Conservation (phyloP, 2,329 filamentous ascomycete genomes). For the Microsporum audouinii region DNA sequence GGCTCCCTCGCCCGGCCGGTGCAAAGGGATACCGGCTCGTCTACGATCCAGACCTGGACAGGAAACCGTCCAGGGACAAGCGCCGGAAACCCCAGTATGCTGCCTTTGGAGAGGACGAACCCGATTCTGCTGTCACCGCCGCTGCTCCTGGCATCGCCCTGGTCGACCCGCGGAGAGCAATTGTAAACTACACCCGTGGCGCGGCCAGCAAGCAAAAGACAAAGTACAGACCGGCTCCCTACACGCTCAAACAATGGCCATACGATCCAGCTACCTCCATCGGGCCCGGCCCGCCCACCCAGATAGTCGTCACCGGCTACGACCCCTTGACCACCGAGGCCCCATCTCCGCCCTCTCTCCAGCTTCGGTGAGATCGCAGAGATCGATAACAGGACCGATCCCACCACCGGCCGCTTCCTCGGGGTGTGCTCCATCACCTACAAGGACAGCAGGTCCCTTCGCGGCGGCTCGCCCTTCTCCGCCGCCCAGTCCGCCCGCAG, state of each 20-base stretch:
- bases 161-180: slow-evolving; percentile 68
- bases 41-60: slow-evolving; percentile 54
- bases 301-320: slow-evolving; percentile 91
- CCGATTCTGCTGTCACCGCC: slow-evolving; percentile 41
- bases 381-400: slow-evolving; percentile 89
- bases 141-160: slow-evolving; percentile 43
- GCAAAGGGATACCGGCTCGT: slow-evolving; percentile 47
- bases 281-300: slow-evolving; percentile 76
- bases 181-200: slow-evolving; percentile 50
- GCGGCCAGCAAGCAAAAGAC: slow-evolving; percentile 55
- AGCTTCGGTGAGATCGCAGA: slow-evolving; percentile 79
- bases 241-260: slow-evolving; percentile 67
- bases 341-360: slow-evolving; percentile 59
- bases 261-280: slow-evolving; percentile 76
- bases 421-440: slow-evolving; percentile 90
- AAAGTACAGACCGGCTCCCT: slow-evolving; percentile 62
- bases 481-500: slow-evolving; percentile 71
- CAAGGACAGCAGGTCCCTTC: slow-evolving; percentile 53
- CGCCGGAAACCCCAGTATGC: slow-evolving; percentile 43
- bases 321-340: slow-evolving; percentile 76
- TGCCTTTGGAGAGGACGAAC: slow-evolving; percentile 45
- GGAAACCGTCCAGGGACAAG: slow-evolving; percentile 45
- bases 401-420: slow-evolving; percentile 83
- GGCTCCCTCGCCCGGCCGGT: slow-evolving; percentile 40
- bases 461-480: slow-evolving; percentile 44